These are phyloP conservation scores for Theobroma grandiflorum DNA, from an alignment of 441 rosid species.

Conservation along the genomic window DNA sequence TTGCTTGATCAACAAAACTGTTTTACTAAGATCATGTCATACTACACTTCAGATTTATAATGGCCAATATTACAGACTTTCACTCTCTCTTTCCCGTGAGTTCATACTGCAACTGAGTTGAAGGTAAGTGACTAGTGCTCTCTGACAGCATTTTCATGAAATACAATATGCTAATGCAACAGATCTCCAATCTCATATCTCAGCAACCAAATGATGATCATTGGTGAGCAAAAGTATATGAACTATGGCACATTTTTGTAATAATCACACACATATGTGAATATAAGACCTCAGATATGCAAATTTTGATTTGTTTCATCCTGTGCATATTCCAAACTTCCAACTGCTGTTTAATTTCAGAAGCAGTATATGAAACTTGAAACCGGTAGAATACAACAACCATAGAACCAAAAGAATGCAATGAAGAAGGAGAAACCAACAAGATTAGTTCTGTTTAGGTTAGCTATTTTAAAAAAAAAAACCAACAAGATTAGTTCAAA, in stretches of 20 bases:
- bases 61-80: background rate
- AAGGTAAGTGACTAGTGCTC: background rate
- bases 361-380: background rate
- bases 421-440: background rate
- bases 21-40: background rate
- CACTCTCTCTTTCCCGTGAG: background rate
- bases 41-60: background rate
- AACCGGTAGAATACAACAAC: background rate
- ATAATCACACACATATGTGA: background rate
- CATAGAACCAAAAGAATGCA: background rate
- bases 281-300: background rate
- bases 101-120: background rate
- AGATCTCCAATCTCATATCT: background rate
- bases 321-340: background rate
- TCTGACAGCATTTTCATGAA: slow-evolving; percentile 1
- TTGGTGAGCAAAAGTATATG: background rate
- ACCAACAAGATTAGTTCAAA: slow-evolving; percentile 5
- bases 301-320: slow-evolving; percentile 8
- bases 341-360: background rate
- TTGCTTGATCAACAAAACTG: slow-evolving; percentile 5
- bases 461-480: background rate
- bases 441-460: background rate
- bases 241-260: background rate
- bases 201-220: background rate
- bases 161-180: background rate